A percentile compares a stretch with the other conserved stretches of the same genome.
phyloP scores from a whole-genome alignment of 140 eudicot species.

The Stevia rebaudiana region DNA sequence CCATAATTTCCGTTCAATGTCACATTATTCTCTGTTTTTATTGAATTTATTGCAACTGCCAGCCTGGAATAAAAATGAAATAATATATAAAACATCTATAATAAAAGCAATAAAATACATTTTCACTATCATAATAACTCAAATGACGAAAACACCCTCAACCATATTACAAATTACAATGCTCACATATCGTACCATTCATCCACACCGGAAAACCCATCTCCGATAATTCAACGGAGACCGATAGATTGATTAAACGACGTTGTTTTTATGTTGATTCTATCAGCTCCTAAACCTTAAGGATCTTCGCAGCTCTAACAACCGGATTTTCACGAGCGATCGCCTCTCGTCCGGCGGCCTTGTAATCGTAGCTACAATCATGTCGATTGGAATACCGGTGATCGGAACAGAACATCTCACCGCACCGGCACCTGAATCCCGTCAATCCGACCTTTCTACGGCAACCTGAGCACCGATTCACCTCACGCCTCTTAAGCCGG shows the following conservation, averaged over 20 bases:
- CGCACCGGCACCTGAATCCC: conserved; percentile 59
- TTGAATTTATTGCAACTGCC: too few species aligned
- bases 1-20: too few species aligned
- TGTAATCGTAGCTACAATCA: conserved; percentile 56
- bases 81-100: too few species aligned
- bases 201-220: too few species aligned
- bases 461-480: conserved; percentile 56
- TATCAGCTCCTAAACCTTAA: conserved; percentile 32
- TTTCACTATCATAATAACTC: too few species aligned
- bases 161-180: too few species aligned
- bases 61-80: too few species aligned
- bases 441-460: conserved; percentile 50
- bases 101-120: too few species aligned
- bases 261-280: conserved; percentile 3
- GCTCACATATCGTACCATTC: too few species aligned
- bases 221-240: too few species aligned
- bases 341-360: conserved; percentile 65
- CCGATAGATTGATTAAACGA: conserved; percentile 1
- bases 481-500: conserved; percentile 26
- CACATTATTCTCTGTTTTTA: too few species aligned
- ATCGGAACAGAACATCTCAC: conserved; percentile 47
- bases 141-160: too few species aligned
- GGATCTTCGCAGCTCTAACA: conserved; percentile 57
- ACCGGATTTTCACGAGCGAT: conserved; percentile 67
- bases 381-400: conserved; percentile 59